phyloP scores from a whole-genome alignment of 495 filamentous ascomycete genomes.

The Clavariopsis aquatica region DNA sequence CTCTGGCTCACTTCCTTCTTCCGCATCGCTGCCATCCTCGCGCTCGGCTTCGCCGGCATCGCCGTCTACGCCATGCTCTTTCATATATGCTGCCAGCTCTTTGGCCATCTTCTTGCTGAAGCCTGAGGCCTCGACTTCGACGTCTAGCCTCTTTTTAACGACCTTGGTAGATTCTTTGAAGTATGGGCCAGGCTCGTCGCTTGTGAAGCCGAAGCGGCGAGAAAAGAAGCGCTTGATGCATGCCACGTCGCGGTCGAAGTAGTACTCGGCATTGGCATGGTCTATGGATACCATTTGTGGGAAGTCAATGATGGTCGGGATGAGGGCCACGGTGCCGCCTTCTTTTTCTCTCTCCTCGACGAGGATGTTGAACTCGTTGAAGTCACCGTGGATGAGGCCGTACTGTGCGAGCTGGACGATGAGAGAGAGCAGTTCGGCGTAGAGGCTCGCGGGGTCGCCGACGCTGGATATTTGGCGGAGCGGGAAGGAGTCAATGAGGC shows the following conservation, averaged over 20 bases:
- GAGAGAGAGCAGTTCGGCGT: slow-evolving; percentile 84
- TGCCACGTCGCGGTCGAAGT: slow-evolving; percentile 91
- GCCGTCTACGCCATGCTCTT: slow-evolving; percentile 63
- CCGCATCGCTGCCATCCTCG: slow-evolving; percentile 32
- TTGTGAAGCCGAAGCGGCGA: slow-evolving; percentile 81
- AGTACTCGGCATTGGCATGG: slow-evolving; percentile 87
- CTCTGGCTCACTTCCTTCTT: slow-evolving; percentile 11
- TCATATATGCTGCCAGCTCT: slow-evolving; percentile 87
- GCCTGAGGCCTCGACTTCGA: slow-evolving; percentile 87
- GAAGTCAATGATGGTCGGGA: slow-evolving; percentile 91
- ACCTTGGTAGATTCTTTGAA: slow-evolving; percentile 79
- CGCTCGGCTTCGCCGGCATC: slow-evolving; percentile 50
- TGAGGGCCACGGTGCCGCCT: slow-evolving; percentile 45
- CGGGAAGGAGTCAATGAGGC: slow-evolving; percentile 82
- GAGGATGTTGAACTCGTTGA: slow-evolving; percentile 99
- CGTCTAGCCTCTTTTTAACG: slow-evolving; percentile 63
- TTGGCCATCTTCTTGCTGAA: slow-evolving; percentile 96
- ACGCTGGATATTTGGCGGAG: slow-evolving; percentile 80
- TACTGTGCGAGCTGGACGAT: slow-evolving; percentile 81
- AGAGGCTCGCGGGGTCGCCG: slow-evolving; percentile 74
- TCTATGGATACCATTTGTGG: slow-evolving; percentile 98
- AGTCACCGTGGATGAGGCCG: slow-evolving; percentile 96
- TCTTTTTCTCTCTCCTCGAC: slow-evolving; percentile 59
- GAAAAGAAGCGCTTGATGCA: slow-evolving; percentile 94
- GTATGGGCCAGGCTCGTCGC: slow-evolving; percentile 78